phyloP scores from a whole-genome alignment of 2,329 filamentous ascomycete species.

The Fusarium keratoplasticum region DNA sequence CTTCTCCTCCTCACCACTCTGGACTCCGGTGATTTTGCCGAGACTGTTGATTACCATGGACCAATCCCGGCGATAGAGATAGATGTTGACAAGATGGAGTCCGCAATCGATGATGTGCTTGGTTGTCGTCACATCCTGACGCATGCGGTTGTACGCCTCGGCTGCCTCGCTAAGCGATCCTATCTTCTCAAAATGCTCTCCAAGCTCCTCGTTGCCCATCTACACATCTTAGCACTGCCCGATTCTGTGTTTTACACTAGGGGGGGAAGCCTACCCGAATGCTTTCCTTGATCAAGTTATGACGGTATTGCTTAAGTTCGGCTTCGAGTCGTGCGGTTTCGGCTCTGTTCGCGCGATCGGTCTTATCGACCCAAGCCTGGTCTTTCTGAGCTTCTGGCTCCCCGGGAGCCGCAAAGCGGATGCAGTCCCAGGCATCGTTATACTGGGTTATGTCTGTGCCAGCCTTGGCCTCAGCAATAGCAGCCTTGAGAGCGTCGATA shows the following conservation, averaged over 20 bases:
- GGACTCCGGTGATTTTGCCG: conserved; percentile 71
- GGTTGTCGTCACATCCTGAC: conserved; percentile 86
- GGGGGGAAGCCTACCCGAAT: conserved; percentile 71
- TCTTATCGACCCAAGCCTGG: conserved; percentile 78
- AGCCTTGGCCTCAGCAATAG: conserved; percentile 79
- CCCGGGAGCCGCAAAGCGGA: conserved; percentile 72
- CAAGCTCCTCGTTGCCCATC: conserved; percentile 96
- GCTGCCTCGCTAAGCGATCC: conserved; percentile 79
- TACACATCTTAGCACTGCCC: conserved; percentile 51
- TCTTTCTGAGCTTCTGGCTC: conserved; percentile 78
- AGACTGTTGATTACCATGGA: conserved; percentile 69
- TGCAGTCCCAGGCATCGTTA: conserved; percentile 72
- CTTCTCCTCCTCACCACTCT: conserved; percentile 60
- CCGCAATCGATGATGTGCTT: conserved; percentile 87
- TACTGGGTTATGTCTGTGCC: conserved; percentile 82
- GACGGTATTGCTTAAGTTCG: conserved; percentile 93
- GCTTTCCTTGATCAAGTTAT: conserved; percentile 97
- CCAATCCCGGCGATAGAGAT: conserved; percentile 84
- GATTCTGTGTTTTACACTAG: background rate
- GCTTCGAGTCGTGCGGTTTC: conserved; percentile 83
- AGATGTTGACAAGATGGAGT: conserved; percentile 80
- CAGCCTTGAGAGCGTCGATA: conserved; percentile 83
- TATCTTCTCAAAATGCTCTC: conserved; percentile 81
- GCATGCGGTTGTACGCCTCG: conserved; percentile 87
- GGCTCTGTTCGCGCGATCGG: conserved; percentile 72